phyloP scores from a whole-genome alignment of 345 rosid species.

The Nephelium lappaceum region DNA sequence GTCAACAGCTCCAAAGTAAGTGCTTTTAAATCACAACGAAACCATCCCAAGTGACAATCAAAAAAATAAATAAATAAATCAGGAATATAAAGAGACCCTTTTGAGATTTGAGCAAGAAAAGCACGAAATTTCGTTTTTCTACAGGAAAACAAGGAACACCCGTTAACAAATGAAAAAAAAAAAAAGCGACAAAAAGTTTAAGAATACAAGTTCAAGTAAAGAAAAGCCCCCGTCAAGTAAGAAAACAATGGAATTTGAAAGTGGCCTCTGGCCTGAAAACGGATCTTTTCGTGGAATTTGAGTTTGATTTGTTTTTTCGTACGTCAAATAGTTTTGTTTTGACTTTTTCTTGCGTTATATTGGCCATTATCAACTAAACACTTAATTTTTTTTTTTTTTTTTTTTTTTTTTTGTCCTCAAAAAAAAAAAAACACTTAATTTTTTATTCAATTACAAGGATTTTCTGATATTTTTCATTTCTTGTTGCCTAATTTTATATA shows the following conservation, averaged over 20 bases:
- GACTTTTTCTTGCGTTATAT: not conserved
- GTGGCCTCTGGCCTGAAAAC: not conserved
- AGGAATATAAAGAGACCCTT: slow-evolving; percentile 1
- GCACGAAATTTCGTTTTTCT: too few species aligned
- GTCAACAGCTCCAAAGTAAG: slow-evolving; percentile 16
- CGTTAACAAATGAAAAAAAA: not conserved
- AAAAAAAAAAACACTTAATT: too few species aligned
- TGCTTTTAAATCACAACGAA: slow-evolving; percentile 3
- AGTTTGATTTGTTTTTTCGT: not conserved
- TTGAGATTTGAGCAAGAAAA: slow-evolving; percentile 27
- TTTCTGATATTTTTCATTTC: too few species aligned
- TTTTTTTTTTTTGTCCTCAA: too few species aligned
- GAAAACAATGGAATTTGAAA: not conserved
- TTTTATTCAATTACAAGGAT: too few species aligned
- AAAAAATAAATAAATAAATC: not conserved
- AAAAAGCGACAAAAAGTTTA: not conserved
- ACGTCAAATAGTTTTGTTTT: slow-evolving; percentile 7
- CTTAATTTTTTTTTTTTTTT: too few species aligned
- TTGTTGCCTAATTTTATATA: too few species aligned
- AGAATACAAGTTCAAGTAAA: not conserved
- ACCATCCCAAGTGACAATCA: not conserved
- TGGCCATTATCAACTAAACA: too few species aligned
- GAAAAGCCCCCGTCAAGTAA: not conserved
- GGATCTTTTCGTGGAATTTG: not conserved
- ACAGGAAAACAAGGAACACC: slow-evolving; percentile 21